A percentile compares a stretch with the other conserved stretches of the same genome.
Conservation (phyloP, 1,284 basidiomycete species). For the Inonotus hispidus region DNA sequence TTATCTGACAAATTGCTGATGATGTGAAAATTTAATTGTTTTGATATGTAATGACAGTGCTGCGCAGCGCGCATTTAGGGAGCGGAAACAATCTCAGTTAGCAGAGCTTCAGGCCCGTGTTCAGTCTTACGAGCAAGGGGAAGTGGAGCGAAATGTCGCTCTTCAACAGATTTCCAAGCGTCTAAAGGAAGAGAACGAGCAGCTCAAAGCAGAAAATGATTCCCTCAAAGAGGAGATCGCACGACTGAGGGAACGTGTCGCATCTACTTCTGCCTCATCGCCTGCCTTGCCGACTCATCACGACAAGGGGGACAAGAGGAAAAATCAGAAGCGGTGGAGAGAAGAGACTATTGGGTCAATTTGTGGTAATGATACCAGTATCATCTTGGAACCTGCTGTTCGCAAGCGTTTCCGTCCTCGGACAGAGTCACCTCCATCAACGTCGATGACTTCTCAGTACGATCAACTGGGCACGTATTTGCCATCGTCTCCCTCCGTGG, state of each 20-base stretch:
- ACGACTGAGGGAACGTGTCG: constrained; percentile 42
- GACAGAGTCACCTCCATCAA: constrained; percentile 27
- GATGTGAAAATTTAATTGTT: background rate
- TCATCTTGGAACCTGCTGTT: constrained; percentile 28
- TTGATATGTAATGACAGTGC: constrained; percentile 47
- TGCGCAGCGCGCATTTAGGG: constrained; percentile 87
- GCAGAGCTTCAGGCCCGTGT: constrained; percentile 86
- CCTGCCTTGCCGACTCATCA: background rate
- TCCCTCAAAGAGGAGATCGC: constrained; percentile 55
- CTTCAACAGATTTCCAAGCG: constrained; percentile 82
- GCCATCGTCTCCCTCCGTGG: constrained; percentile 37
- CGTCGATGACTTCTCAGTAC: constrained; percentile 21
- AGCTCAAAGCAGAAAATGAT: constrained; percentile 58
- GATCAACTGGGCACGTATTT: constrained; percentile 20
- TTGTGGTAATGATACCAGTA: constrained; percentile 20
- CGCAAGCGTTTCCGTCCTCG: constrained; percentile 45
- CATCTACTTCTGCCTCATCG: constrained; percentile 29
- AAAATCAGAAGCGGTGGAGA: constrained; percentile 48
- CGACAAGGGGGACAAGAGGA: constrained; percentile 1
- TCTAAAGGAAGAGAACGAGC: constrained; percentile 83
- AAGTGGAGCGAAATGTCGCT: constrained; percentile 84
- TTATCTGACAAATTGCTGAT: constrained; percentile 8
- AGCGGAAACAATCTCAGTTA: constrained; percentile 86
- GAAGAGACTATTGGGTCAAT: constrained; percentile 38
- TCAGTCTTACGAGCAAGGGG: constrained; percentile 83